Percentiles rank a stretch among this genome's conserved stretches.
phyloP scores from a whole-genome alignment of 1,284 basidiomycete genomes.

The Puccinia novopanici region DNA sequence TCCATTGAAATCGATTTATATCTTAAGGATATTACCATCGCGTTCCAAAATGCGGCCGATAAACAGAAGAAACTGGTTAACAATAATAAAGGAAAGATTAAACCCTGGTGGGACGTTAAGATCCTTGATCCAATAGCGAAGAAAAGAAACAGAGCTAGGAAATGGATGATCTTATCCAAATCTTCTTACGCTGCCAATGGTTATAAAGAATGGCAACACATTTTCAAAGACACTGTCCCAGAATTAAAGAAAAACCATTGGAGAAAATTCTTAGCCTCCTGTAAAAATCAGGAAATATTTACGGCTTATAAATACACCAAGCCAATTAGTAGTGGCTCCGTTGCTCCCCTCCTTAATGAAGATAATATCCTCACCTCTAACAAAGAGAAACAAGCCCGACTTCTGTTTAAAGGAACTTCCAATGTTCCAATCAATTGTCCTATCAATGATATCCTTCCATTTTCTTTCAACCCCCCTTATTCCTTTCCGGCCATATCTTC shows the following conservation, averaged over 20 bases:
- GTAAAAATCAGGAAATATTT: not conserved
- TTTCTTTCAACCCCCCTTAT: not conserved
- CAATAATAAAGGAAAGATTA: not conserved
- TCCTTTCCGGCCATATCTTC: not conserved
- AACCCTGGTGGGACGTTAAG: slow-evolving; percentile 19
- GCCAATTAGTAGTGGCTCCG: no score
- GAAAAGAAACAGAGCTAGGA: slow-evolving; percentile 21
- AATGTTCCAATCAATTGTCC: not conserved
- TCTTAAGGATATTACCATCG: not conserved
- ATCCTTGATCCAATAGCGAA: not conserved
- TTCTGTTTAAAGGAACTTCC: slow-evolving; percentile 13
- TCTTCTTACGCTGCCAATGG: not conserved
- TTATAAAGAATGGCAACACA: not conserved
- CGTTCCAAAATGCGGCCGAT: not conserved
- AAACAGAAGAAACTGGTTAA: slow-evolving; percentile 1
- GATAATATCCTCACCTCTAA: not conserved
- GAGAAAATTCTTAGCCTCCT: not conserved
- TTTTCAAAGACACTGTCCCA: not conserved
- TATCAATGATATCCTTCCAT: not conserved
- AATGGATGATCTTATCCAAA: not conserved
- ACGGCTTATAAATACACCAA: slow-evolving; percentile 10
- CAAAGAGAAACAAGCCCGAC: slow-evolving; percentile 10
- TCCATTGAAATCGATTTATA: not conserved
- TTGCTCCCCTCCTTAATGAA: not conserved
- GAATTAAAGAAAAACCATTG: slow-evolving; percentile 16